Base-by-base conservation (phyloP, 441 rosid genomes). In the Biscutella laevigata region DNA sequence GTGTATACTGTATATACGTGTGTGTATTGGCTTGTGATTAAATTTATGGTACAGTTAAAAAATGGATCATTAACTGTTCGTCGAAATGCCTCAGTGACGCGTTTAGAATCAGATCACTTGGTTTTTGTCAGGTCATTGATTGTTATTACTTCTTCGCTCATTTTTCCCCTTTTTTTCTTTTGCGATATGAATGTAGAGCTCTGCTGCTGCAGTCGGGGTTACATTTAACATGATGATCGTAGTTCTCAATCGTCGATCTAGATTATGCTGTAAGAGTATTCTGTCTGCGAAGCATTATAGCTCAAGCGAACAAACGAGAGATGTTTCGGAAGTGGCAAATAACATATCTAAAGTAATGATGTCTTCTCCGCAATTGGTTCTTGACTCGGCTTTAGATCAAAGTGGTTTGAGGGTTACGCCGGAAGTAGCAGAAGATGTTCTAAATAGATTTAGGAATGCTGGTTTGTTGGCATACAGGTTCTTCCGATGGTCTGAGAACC, bases 401-500 rank as follows among this genome's bases (percentile, higher is more conserved):
- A 71, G 74, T 39, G 91, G 97, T 13, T 17, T 84, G 12, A 69
- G 76, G 64, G 77, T 79, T 33, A 71, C 91, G 6, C 64, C 66
- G 0, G 84, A 82, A 63, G 70, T 78, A 17, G 95, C 68, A 5
- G 95, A 86, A 70, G 64, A 74, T 55, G 84, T 89, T 21, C 78
- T 86, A 8, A 72, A 72, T 38, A 74, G 74, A 60, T 84, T 81
- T 11, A 73, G 71, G 71, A 86, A 89, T 70, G 94, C 94, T 16
- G 97, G 97, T 39, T 72, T 82, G 71, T 57, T 77, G 38, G 91
- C 95, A 0, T 86, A 77, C 64, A 73, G 84, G 9, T 86, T 89
- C 75, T 89, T 89, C 12, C 80, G 79, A 19, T 89, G 97, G 97
- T 82, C 87, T 12, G 94, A 75, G 65, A 84, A 86, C 77, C 97